Evolutionary conservation across 129 eudicot genomes (phyloP).

Genomic region (Centaurea solstitialis): DNA sequence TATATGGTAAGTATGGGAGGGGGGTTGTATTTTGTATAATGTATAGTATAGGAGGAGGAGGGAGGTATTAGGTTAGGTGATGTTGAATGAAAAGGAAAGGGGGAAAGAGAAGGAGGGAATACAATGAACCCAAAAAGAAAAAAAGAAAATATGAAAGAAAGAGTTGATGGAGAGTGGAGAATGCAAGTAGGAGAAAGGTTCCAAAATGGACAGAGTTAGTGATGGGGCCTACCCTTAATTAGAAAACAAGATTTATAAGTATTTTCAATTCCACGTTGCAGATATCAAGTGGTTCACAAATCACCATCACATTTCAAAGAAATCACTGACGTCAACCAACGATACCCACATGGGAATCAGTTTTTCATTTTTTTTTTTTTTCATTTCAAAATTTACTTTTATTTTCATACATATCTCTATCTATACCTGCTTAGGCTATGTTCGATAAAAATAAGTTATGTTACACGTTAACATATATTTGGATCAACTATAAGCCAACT

Average conservation of each 20-base stretch:
- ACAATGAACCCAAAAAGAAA: conserved; percentile 6
- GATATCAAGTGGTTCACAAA: conserved; percentile 63
- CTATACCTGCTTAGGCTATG: too few species aligned
- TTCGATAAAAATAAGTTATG: too few species aligned
- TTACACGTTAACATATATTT: too few species aligned
- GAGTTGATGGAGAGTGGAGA: conserved; percentile 20
- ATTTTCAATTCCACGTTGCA: conserved; percentile 15
- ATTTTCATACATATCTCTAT: not conserved
- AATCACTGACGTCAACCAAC: conserved; percentile 53
- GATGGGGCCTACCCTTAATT: conserved; percentile 29
- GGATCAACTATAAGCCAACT: too few species aligned
- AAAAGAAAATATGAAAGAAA: not conserved
- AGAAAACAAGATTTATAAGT: not conserved
- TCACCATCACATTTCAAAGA: conserved; percentile 53
- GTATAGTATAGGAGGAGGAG: too few species aligned
- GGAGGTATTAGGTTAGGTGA: too few species aligned
- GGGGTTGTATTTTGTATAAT: too few species aligned
- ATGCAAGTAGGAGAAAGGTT: conserved; percentile 43
- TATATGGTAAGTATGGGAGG: too few species aligned
- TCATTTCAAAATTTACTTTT: not conserved
- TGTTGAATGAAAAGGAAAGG: not conserved
- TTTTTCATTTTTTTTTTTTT: conserved; percentile 7
- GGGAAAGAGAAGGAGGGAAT: conserved; percentile 1
- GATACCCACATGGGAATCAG: conserved; percentile 77
- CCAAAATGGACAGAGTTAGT: conserved; percentile 39